Conservation (phyloP, 2,329 filamentous ascomycete genomes). For the Rutstroemia sp. region DNA sequence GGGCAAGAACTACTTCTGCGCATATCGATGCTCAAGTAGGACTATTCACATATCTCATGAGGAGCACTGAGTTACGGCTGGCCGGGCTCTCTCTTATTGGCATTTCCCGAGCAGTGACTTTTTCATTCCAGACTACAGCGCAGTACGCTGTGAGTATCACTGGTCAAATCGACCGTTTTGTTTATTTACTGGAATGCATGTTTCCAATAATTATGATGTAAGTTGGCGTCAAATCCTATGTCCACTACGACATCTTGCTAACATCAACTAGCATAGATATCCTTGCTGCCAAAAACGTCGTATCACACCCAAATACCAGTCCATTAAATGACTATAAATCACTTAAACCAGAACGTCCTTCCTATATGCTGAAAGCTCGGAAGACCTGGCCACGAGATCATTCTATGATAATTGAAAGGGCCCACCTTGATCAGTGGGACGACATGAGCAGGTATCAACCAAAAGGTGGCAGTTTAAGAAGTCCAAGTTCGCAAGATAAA, state of each 20-base stretch:
- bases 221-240: constrained; percentile 11
- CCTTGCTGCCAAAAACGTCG: constrained; percentile 11
- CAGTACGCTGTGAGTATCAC: constrained; percentile 33
- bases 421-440: background rate
- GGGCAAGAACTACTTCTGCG: constrained; percentile 28
- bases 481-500: background rate
- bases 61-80: constrained; percentile 35
- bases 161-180: constrained; percentile 36
- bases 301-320: background rate
- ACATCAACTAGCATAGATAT: constrained; percentile 14
- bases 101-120: constrained; percentile 34
- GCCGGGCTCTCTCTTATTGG: constrained; percentile 34
- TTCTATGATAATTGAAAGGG: background rate
- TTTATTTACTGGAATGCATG: constrained; percentile 36
- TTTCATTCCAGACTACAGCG: constrained; percentile 33
- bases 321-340: background rate
- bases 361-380: background rate
- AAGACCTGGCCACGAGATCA: background rate
- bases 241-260: background rate
- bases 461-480: background rate
- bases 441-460: background rate
- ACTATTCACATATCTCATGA: constrained; percentile 35
- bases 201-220: constrained; percentile 37
- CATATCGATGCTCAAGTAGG: constrained; percentile 27
- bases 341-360: background rate